Conservation (phyloP, 176 grass and related monocot species). For the Aegilops sharonensis region DNA sequence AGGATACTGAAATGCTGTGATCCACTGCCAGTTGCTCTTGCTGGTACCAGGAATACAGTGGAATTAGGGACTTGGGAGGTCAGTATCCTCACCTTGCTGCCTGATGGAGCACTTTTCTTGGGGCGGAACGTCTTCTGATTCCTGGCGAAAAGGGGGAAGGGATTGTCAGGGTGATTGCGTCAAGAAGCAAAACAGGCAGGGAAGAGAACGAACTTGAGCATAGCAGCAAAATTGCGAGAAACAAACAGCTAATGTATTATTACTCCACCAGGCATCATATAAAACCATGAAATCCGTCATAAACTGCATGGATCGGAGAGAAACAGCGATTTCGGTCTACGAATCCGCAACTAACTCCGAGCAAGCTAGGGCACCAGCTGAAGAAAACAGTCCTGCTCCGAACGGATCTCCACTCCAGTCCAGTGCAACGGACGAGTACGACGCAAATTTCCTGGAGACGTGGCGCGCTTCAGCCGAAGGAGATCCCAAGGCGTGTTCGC, state of each 20-base stretch:
- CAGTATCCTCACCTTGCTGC: slow-evolving; percentile 69
- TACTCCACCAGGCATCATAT: background rate
- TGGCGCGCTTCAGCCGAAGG: background rate
- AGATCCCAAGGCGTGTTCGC: background rate
- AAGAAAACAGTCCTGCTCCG: background rate
- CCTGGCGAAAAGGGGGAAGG: slow-evolving; percentile 34
- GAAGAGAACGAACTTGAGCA: background rate
- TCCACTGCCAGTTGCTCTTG: background rate
- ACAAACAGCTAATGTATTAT: background rate
- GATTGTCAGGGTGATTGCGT: background rate
- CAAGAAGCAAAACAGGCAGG: background rate
- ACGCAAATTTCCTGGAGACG: background rate
- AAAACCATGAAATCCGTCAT: background rate
- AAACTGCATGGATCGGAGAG: background rate
- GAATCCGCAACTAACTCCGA: background rate
- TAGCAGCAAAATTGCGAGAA: background rate
- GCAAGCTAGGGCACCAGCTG: background rate
- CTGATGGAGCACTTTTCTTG: slow-evolving; percentile 97
- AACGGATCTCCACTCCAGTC: background rate
- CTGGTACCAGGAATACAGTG: background rate
- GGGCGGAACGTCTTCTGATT: slow-evolving; percentile 98
- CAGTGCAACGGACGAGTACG: background rate
- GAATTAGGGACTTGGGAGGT: background rate
- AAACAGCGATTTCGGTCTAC: background rate
- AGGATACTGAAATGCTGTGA: background rate